phyloP scores from a whole-genome alignment of 1,284 basidiomycete genomes.

The Exobasidium rhododendri region DNA sequence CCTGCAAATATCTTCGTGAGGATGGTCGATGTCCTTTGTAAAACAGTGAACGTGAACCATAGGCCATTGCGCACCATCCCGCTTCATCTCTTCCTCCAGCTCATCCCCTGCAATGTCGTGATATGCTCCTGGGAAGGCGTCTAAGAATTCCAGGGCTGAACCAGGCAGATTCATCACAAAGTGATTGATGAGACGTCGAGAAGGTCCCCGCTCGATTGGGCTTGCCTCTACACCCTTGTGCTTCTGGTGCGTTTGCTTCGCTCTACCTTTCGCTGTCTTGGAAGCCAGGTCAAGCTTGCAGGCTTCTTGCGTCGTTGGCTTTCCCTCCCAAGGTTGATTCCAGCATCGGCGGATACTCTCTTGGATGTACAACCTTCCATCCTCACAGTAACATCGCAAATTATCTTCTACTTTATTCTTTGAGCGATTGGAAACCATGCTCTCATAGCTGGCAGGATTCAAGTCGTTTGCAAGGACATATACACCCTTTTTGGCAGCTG shows the following conservation, averaged over 20 bases:
- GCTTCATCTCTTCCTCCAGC: conserved; percentile 20
- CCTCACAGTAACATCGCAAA: conserved; percentile 27
- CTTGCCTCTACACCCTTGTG: neutral
- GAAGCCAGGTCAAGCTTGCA: conserved; percentile 10
- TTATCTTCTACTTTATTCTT: conserved; percentile 32
- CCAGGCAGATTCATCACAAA: conserved; percentile 98
- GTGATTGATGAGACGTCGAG: conserved; percentile 60
- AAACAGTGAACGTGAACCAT: conserved; percentile 96
- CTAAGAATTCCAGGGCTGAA: conserved; percentile 82
- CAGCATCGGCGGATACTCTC: conserved; percentile 26
- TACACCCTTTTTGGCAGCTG: conserved; percentile 77
- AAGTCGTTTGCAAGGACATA: conserved; percentile 85
- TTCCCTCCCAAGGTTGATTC: conserved; percentile 28
- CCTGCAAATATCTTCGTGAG: conserved; percentile 36
- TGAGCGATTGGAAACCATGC: conserved; percentile 58
- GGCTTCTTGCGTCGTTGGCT: conserved; percentile 16
- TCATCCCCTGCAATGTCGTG: conserved; percentile 56
- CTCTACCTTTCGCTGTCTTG: conserved; percentile 21
- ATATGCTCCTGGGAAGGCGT: conserved; percentile 76
- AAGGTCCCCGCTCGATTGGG: neutral
- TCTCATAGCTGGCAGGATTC: conserved; percentile 81
- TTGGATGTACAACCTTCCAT: conserved; percentile 41
- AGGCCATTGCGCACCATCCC: conserved; percentile 62
- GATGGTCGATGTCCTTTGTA: conserved; percentile 65
- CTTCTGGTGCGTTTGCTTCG: conserved; percentile 8